Base-by-base conservation (phyloP, 306 rosid species). In the Elaeagnus macrophylla region DNA sequence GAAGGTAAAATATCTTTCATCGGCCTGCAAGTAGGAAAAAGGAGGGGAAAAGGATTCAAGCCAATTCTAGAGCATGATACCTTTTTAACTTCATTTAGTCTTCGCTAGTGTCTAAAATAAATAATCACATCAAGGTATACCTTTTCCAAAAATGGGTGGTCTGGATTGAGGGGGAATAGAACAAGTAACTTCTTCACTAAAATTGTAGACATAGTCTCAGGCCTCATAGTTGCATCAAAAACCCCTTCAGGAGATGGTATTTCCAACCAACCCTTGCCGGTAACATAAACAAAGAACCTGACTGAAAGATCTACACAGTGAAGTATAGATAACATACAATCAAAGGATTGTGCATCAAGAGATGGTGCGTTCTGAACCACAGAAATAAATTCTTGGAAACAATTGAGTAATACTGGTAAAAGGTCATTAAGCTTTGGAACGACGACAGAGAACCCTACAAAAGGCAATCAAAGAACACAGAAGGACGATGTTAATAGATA, bases 321-420 rank as follows among this genome's bases (percentile, higher is more conserved):
- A 67, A 91, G 87, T 56, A 86, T 60, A 48, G 72, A 80, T 56
- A 64, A 12, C 79, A 84, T 65, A 71, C 93, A 91, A 61, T 83
- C 83, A 77, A 77, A 84, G 47, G 81, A 72, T 53, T 71, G 89
- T 49, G 67, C 72, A 60, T 76, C 88, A 60, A 81, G 72, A 61
- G 62, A 54, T 49, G 71, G 67, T 37, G 16, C 70, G 54, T 73
- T 57, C 51, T 70, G 78, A 73, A 68, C 54, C 35, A 20, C 57
- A 2, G 79, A 74, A 68, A 75, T 64, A 65, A 84, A 84, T 61
- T 84, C 97, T 70, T 64, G 83, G 77, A 86, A 82, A 82, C 76
- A 82, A 73, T 73, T 73, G 38, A 80, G 65, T 65, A 91, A 72
- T 49, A 77, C 67, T 54, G 85, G 89, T 59, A 87, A 69, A 19